Conservation (phyloP, 108 stramenopile species). For the Pseudonitzschia delicatissima region DNA sequence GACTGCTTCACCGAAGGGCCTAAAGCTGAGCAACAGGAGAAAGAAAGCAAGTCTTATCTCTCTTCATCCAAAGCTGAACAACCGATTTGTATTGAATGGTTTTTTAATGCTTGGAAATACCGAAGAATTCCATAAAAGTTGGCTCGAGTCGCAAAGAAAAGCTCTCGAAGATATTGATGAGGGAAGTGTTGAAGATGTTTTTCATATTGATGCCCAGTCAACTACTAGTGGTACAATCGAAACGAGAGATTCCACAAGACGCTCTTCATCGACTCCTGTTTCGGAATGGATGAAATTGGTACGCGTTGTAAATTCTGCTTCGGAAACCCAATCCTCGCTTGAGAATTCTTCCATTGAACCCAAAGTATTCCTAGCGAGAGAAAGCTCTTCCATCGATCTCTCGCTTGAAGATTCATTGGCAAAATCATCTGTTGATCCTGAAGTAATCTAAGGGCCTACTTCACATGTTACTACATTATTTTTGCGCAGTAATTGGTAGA, state of each 20-base stretch:
- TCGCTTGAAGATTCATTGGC: constrained; percentile 33
- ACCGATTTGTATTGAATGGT: neutral
- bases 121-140: constrained; percentile 17
- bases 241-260: constrained; percentile 14
- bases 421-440: constrained; percentile 21
- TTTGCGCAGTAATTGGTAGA: neutral
- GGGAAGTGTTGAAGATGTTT: constrained; percentile 19
- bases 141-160: constrained; percentile 19
- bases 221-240: neutral
- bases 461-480: neutral
- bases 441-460: neutral
- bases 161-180: constrained; percentile 24
- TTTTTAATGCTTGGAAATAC: neutral
- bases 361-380: neutral
- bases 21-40: neutral
- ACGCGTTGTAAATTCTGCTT: constrained; percentile 31
- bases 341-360: constrained; percentile 21
- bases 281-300: constrained; percentile 49
- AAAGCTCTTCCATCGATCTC: constrained; percentile 7
- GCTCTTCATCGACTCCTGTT: constrained; percentile 15
- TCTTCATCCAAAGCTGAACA: neutral
- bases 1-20: neutral
- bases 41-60: neutral
- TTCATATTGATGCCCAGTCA: constrained; percentile 26
- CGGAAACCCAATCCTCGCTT: constrained; percentile 12